Conservation (phyloP, 2,329 filamentous ascomycete species). For the Apiospora hydei region DNA sequence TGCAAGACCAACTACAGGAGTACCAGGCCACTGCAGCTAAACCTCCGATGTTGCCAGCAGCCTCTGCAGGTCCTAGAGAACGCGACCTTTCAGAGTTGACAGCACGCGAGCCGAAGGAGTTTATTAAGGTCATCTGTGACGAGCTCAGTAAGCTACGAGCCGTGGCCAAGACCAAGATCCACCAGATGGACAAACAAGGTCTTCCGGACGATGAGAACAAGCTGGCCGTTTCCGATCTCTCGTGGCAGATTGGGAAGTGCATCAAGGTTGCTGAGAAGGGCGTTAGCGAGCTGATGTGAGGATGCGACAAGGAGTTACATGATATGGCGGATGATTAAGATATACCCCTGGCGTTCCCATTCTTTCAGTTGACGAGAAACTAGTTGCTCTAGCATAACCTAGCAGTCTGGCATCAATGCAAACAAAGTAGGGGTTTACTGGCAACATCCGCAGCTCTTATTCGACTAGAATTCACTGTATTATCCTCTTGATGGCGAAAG, state of each 20-base stretch:
- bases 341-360: neutral
- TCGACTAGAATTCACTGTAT: no score
- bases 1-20: neutral
- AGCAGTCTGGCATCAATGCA: no score
- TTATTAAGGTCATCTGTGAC: neutral
- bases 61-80: neutral
- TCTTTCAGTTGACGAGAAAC: no score
- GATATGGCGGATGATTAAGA: neutral
- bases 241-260: slow-evolving; percentile 3
- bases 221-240: neutral
- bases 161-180: neutral
- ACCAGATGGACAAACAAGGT: neutral
- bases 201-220: neutral
- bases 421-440: no score
- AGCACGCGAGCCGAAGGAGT: neutral
- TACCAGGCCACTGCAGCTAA: neutral
- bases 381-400: neutral
- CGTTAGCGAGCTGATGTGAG: neutral
- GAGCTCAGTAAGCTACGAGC: neutral
- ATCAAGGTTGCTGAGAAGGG: slow-evolving; percentile 1
- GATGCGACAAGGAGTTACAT: neutral
- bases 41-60: neutral
- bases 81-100: neutral
- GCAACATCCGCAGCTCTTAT: no score
- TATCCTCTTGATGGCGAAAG: no score